Evolutionary conservation across 2,329 filamentous ascomycete species (phyloP), one percentile per base, ranked within the genome.

Genomic region (Pseudovirgaria hyperparasitica): DNA sequence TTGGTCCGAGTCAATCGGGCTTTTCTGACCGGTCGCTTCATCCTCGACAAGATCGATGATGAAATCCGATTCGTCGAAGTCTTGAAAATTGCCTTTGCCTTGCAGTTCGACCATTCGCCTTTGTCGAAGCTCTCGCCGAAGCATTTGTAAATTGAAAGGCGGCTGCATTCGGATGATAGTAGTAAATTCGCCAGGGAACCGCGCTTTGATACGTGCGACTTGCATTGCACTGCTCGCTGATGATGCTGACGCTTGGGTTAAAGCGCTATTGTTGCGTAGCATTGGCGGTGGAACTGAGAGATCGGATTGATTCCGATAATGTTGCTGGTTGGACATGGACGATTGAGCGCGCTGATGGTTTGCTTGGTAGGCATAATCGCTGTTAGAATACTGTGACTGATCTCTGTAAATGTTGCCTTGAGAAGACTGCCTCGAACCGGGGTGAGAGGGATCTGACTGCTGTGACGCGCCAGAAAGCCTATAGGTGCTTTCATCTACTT

Each of bases 91-190:
- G 0, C 63, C 63, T 26, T 54, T 45, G 5, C 42, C 45, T 5
- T 52, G 51, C 27, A 53, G 55, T 34, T 65, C 61, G 23, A 92
- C 68, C 58, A 85, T 85, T 38, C 92, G 67, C 23, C 90, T 71
- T 41, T 94, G 84, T 26, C 73, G 70, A 33, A 96, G 74, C 56
- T 90, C 92, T 39, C 85, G 77, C 41, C 78, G 77, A 6, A 98
- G 66, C 34, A 84, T 78, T 28, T 70, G 63, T 52, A 77, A 90
- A 28, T 69, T 69, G 42, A 92, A 84, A 29, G 92, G 80, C 2
- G 70, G 69, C 0, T 87, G 79, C 29, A 96, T 82, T 18, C 86
- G 76, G 43, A 98, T 85, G 23, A 90, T 81, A 39, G 94, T 87
- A 30, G 92, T 72, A 40, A 94, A 87, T 34, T 86, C 79, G 38